Conservation (phyloP, 2,329 filamentous ascomycete genomes). For the Diaporthe capsici region DNA sequence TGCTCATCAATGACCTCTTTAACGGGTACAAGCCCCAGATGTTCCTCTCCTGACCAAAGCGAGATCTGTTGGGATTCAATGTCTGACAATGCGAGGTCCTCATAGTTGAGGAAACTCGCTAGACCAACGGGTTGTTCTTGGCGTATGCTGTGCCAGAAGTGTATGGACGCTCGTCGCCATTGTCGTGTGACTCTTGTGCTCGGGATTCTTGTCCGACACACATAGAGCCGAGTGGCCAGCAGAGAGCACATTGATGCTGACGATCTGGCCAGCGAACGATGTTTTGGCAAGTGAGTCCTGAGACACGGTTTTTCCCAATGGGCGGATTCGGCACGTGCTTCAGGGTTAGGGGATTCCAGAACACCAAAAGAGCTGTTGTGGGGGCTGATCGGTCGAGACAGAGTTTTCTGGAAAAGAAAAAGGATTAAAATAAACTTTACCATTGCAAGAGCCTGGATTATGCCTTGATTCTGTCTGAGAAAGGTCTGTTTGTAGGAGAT, state of each 20-base stretch:
- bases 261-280: not conserved
- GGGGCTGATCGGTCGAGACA: too few species aligned
- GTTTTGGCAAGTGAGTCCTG: not conserved
- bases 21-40: not conserved
- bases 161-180: not conserved
- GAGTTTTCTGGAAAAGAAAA: too few species aligned
- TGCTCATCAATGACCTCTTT: not conserved
- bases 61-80: not conserved
- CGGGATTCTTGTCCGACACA: too few species aligned
- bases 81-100: not conserved
- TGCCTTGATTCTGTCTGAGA: too few species aligned
- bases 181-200: not conserved
- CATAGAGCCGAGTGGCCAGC: not conserved
- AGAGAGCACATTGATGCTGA: not conserved
- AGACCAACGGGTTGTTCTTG: not conserved
- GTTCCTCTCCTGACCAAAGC: not conserved
- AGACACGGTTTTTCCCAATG: too few species aligned
- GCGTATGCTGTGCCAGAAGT: not conserved
- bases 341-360: too few species aligned
- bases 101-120: not conserved
- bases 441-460: too few species aligned
- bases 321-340: too few species aligned
- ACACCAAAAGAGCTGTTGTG: too few species aligned
- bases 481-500: too few species aligned
- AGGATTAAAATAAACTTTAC: too few species aligned